phyloP scores from a whole-genome alignment of 352 stramenopile genomes.

The Pilasporangium apinafurcum region DNA sequence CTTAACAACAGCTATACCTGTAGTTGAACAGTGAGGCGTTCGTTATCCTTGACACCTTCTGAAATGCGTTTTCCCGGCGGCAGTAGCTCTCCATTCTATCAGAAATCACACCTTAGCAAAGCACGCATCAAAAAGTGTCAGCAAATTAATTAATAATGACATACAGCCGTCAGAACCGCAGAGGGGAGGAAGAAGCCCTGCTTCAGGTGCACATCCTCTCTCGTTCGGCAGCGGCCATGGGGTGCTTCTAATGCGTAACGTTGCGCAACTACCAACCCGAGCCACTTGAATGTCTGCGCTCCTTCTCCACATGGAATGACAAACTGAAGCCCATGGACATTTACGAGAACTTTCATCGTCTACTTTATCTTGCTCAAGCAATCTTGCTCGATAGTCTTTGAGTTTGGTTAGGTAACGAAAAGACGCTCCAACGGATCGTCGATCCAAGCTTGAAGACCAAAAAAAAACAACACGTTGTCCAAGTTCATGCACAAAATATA shows the following conservation, averaged over 20 bases:
- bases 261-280: constrained; percentile 73
- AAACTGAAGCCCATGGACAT: constrained; percentile 68
- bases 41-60: constrained; percentile 71
- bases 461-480: too few species aligned
- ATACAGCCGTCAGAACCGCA: constrained; percentile 30
- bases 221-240: constrained; percentile 64
- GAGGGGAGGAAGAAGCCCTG: constrained; percentile 78
- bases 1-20: too few species aligned
- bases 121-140: not conserved
- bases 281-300: constrained; percentile 73
- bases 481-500: too few species aligned
- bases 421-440: too few species aligned
- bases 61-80: constrained; percentile 42
- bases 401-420: not conserved
- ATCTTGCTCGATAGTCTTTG: not conserved
- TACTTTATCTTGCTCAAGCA: not conserved
- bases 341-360: constrained; percentile 68
- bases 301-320: constrained; percentile 74
- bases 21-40: constrained; percentile 52
- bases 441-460: too few species aligned
- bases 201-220: constrained; percentile 67
- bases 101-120: not conserved
- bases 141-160: not conserved
- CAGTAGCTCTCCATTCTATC: constrained; percentile 37
- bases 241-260: constrained; percentile 60